A percentile compares a stretch with the other conserved stretches of the same genome.
Conservation (phyloP, 345 rosid species). For the Murraya koenigii region DNA sequence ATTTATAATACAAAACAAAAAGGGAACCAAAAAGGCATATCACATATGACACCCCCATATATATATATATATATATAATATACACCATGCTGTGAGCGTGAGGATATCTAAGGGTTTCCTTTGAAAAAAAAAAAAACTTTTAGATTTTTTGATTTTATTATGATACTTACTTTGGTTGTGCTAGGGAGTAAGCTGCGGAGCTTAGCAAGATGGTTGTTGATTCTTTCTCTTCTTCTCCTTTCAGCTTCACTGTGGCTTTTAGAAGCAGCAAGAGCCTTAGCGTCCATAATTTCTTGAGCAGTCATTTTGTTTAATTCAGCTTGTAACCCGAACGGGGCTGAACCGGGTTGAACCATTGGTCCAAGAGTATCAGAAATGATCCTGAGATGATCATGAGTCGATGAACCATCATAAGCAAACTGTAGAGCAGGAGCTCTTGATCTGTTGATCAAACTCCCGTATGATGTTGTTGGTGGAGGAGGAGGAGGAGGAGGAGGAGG, state of each 20-base stretch:
- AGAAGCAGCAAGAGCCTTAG: conserved; percentile 97
- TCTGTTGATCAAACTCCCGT: conserved; percentile 61
- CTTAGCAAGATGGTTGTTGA: conserved; percentile 94
- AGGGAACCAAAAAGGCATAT: conserved; percentile 8
- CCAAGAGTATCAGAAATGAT: conserved; percentile 82
- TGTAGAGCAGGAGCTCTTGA: conserved; percentile 52
- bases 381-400: conserved; percentile 60
- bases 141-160: background rate
- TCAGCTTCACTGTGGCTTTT: conserved; percentile 98
- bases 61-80: conserved; percentile 9
- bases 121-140: background rate
- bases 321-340: conserved; percentile 74
- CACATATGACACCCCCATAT: background rate
- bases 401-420: conserved; percentile 64
- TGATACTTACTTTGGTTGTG: conserved; percentile 87
- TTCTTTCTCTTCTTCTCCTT: conserved; percentile 91
- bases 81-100: conserved; percentile 24
- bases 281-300: conserved; percentile 99
- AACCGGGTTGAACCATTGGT: conserved; percentile 54
- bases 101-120: conserved; percentile 15
- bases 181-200: conserved; percentile 92
- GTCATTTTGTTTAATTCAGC: conserved; percentile 85
- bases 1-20: conserved; percentile 23
- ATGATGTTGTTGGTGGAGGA: conserved; percentile 63
- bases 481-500: conserved; percentile 69